phyloP scores from a whole-genome alignment of 352 stramenopile species.

The Globisporangium paroecandrum region DNA sequence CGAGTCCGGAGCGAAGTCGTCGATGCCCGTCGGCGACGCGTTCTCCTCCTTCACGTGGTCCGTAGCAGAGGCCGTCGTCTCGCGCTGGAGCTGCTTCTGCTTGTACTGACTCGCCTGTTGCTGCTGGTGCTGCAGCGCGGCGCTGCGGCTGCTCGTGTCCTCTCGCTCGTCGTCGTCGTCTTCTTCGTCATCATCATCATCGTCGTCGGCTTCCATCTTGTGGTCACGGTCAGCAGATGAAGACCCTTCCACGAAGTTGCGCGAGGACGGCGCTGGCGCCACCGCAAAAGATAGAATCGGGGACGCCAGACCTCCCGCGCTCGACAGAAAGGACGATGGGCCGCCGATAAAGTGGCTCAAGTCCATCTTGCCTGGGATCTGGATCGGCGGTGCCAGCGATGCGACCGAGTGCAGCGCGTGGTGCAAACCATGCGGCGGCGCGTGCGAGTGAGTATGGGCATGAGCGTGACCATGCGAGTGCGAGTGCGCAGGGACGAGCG shows the following conservation, averaged over 20 bases:
- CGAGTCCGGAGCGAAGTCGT: constrained; percentile 54
- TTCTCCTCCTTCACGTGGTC: constrained; percentile 29
- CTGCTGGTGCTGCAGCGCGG: background rate
- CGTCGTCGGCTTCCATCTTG: background rate
- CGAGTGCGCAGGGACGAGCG: constrained; percentile 13
- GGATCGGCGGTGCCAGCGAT: constrained; percentile 38
- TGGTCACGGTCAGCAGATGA: background rate
- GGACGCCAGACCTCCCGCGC: constrained; percentile 23
- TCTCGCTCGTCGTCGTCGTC: constrained; percentile 9
- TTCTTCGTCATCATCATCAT: background rate
- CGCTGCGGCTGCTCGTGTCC: background rate
- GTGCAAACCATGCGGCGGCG: background rate
- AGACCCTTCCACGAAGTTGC: background rate
- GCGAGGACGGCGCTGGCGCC: constrained; percentile 12
- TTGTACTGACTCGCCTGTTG: constrained; percentile 8
- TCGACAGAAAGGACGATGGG: constrained; percentile 23
- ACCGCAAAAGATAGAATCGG: constrained; percentile 31
- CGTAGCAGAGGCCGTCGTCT: background rate
- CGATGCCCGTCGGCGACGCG: constrained; percentile 50
- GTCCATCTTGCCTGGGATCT: constrained; percentile 35
- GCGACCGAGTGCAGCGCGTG: constrained; percentile 5
- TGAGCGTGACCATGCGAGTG: background rate
- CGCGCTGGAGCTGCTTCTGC: constrained; percentile 11
- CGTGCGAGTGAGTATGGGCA: background rate
- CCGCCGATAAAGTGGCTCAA: constrained; percentile 11